Percentiles rank a stretch among this genome's conserved stretches.
phyloP scores from a whole-genome alignment of 176 grass and related monocot species.

The Calamus simplicifolius region DNA sequence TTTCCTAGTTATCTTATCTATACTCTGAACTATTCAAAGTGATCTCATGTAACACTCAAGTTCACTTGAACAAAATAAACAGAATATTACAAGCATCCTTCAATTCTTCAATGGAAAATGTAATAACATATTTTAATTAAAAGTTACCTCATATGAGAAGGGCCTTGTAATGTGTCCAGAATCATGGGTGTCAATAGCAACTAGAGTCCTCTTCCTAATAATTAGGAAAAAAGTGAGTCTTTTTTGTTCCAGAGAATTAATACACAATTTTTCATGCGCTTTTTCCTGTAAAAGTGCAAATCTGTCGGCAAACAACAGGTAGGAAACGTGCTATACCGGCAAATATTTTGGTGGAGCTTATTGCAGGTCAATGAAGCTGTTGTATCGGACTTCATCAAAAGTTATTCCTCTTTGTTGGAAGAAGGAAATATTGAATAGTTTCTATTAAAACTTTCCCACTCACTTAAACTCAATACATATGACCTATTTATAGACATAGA shows the following conservation, averaged over 20 bases:
- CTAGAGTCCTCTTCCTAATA: constrained; percentile 79
- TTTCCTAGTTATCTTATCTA: too few species aligned
- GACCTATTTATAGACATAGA: too few species aligned
- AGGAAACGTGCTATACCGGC: constrained; percentile 18
- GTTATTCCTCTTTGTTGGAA: constrained; percentile 78
- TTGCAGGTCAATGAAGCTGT: constrained; percentile 99
- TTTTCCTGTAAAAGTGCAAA: too few species aligned
- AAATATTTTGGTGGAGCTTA: constrained; percentile 99
- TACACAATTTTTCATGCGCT: neutral
- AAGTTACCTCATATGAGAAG: constrained; percentile 95
- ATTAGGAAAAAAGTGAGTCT: neutral
- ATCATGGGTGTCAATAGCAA: constrained; percentile 98
- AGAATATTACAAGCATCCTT: too few species aligned
- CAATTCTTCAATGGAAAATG: too few species aligned
- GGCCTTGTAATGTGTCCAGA: constrained; percentile 69
- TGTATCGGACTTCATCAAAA: constrained; percentile 89
- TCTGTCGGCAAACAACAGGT: neutral
- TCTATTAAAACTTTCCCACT: too few species aligned
- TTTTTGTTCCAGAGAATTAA: neutral
- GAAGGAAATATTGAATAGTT: too few species aligned
- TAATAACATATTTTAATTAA: neutral
- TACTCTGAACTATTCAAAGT: too few species aligned
- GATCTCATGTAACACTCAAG: too few species aligned
- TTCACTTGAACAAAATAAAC: too few species aligned
- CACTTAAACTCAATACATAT: too few species aligned